Percentiles rank a stretch among this genome's conserved stretches.
phyloP scores from a whole-genome alignment of 306 rosid genomes.

The Prunus mume region DNA sequence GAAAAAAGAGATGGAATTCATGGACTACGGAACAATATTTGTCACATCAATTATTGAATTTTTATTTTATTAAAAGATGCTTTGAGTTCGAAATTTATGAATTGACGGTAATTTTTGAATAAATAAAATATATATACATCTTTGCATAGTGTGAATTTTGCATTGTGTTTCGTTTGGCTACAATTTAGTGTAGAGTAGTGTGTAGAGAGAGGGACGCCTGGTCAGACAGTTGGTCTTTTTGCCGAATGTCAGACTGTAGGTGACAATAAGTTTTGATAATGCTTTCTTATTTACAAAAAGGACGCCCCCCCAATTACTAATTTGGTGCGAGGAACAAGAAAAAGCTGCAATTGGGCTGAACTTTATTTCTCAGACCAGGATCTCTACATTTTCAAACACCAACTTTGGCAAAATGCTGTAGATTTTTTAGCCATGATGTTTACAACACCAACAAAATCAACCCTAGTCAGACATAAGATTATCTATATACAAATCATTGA shows the following conservation, averaged over 20 bases:
- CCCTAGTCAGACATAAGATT: background rate
- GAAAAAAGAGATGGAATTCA: too few relatives aligned
- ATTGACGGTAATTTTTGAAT: too few relatives aligned
- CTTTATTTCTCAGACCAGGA: background rate
- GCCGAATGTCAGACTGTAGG: background rate
- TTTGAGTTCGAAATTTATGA: too few relatives aligned
- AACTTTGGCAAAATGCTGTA: background rate
- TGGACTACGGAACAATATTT: too few relatives aligned
- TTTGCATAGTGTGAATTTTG: background rate
- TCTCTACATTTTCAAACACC: background rate
- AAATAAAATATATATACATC: too few relatives aligned
- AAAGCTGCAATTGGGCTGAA: background rate
- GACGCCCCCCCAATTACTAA: background rate
- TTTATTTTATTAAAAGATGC: too few relatives aligned
- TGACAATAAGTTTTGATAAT: background rate
- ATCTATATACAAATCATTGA: background rate
- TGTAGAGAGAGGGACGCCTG: background rate
- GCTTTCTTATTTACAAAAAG: background rate
- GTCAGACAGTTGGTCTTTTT: slow-evolving; percentile 1
- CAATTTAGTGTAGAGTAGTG: background rate
- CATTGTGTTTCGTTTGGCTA: background rate
- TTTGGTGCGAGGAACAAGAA: background rate
- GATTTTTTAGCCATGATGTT: background rate
- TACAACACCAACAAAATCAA: background rate
- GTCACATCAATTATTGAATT: too few relatives aligned